Base-by-base conservation (phyloP, 768 basidiomycete genomes). In the Naganishia vishniacii region DNA sequence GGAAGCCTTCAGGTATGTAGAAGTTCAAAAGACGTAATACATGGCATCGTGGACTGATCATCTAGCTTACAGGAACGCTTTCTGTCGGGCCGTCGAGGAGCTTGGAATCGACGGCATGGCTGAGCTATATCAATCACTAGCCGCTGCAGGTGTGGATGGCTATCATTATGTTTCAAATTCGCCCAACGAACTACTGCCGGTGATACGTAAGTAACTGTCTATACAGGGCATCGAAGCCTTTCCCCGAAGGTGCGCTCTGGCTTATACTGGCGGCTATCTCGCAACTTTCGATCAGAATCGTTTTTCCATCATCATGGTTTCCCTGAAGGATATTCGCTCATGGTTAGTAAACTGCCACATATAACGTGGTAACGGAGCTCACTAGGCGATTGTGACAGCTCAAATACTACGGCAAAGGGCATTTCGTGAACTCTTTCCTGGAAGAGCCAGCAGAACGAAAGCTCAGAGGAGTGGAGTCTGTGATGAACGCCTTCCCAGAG, bases 131-230 rank as follows among this genome's bases (percentile, higher is more conserved):
- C 64, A 66, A 3, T 42, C 44, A 4, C 66, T 78, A 61, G 58
- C 58, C 1, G 56, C 66, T 5, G 47, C 78, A 20, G 91, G 91
- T 0, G 87, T 86, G 0, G 61, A 61, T 3, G 73, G 73, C 0
- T 74, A 46, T 31, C 90, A 92, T 72, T 94, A 91, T 74, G 90
- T 93, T 56, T 91, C 89, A 16, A 97, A 97, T 73, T 86, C 87
- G 0, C 93, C 93, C 0, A 88, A 85, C 67, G 89, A 91, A 71
- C 80, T 93, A 7, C 81, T 91, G 16, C 88, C 90, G 0, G 82
- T 91, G 9, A 76, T 95, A 28, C 83, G 53, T 56, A 25, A 56
- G 53, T 25, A 41, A 20, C 18, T 15, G 11, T 16, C 37, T 16
- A 40, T 15, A 37, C 34, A 37, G 34, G 15, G 34, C 34, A 15